Evolutionary conservation across 331 rosid genomes (phyloP).

Genomic region (Phaseolus coccineus): DNA sequence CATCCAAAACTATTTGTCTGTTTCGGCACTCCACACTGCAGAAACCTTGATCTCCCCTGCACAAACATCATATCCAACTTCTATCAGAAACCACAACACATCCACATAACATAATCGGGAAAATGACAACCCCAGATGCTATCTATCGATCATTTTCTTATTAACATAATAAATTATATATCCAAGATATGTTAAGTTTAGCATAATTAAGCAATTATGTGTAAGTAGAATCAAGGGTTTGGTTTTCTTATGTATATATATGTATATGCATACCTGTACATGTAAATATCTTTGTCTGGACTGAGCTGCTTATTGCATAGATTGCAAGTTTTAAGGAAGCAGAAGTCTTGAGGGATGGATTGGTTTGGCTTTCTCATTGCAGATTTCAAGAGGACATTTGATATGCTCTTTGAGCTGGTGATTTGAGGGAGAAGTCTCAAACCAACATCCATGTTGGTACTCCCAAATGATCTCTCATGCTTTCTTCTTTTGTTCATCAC

Average conservation of each 20-base stretch:
- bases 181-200: not conserved
- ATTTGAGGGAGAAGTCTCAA: slow-evolving; percentile 63
- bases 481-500: slow-evolving; percentile 12
- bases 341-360: slow-evolving; percentile 42
- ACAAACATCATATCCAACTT: slow-evolving; percentile 6
- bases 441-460: slow-evolving; percentile 58
- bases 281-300: slow-evolving; percentile 82
- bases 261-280: slow-evolving; percentile 80
- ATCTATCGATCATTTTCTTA: too few species aligned
- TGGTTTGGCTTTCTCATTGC: slow-evolving; percentile 47
- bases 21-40: slow-evolving; percentile 77
- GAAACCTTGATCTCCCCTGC: slow-evolving; percentile 87
- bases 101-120: not conserved
- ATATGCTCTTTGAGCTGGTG: slow-evolving; percentile 45
- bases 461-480: slow-evolving; percentile 23
- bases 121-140: not conserved
- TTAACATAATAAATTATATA: too few species aligned
- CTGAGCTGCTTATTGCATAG: slow-evolving; percentile 77
- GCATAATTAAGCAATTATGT: not conserved
- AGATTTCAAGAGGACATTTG: slow-evolving; percentile 70
- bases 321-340: slow-evolving; percentile 72
- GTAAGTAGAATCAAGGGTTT: not conserved
- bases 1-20: slow-evolving; percentile 77
- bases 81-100: not conserved
- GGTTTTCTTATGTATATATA: not conserved